Conservation (phyloP, 1,139 yeast species). For the Blastobotrys elegans region DNA sequence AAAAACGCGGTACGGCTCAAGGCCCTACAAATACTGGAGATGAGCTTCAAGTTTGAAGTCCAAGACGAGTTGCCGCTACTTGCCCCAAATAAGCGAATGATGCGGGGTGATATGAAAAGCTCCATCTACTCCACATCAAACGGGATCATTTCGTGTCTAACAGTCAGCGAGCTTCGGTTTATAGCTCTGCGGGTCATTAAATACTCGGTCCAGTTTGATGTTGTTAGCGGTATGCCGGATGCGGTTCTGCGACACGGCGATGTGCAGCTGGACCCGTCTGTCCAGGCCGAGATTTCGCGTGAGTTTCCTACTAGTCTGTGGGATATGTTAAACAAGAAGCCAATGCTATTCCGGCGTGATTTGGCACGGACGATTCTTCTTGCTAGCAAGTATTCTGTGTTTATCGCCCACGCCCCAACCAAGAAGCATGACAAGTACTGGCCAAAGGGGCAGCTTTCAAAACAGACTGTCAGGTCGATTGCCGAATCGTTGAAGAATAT, state of each 20-base stretch:
- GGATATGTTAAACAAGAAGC: constrained; percentile 15
- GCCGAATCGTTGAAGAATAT: constrained; percentile 23
- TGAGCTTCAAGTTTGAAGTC: constrained; percentile 7
- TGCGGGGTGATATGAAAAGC: constrained; percentile 12
- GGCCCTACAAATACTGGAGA: constrained; percentile 3
- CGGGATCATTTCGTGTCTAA: constrained; percentile 6
- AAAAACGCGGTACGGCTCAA: neutral
- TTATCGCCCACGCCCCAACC: constrained; percentile 22
- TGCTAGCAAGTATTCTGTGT: constrained; percentile 16
- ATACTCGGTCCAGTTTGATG: constrained; percentile 16
- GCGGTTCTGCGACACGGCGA: constrained; percentile 12
- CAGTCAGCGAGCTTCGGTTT: constrained; percentile 8
- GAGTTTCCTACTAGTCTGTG: constrained; percentile 17
- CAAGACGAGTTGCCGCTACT: constrained; percentile 13
- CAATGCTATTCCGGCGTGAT: constrained; percentile 13
- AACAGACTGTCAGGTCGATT: constrained; percentile 14
- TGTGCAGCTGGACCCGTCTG: neutral
- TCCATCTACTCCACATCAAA: constrained; percentile 3
- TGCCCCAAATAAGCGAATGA: constrained; percentile 7
- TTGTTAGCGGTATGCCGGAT: constrained; percentile 21
- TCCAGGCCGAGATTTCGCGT: constrained; percentile 18
- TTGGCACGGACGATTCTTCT: constrained; percentile 15
- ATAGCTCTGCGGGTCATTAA: constrained; percentile 14
- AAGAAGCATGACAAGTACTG: constrained; percentile 17
- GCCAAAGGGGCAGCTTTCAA: constrained; percentile 19